Evolutionary conservation across 2,329 filamentous ascomycete species (phyloP), one percentile per base, ranked within the genome.

Genomic region (Anthostomella pinea): DNA sequence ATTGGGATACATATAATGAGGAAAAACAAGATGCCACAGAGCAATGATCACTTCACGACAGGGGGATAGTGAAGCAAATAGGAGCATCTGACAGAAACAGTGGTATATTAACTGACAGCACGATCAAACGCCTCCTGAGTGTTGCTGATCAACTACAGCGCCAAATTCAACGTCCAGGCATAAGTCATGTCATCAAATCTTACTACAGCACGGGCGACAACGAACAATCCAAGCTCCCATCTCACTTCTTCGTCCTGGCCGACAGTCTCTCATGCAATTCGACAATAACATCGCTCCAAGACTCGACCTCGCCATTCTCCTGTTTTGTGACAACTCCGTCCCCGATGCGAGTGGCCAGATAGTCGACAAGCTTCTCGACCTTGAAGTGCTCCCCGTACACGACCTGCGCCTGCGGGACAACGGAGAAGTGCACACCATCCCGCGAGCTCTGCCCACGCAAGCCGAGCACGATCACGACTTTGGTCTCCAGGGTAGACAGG

Each of bases 381-480:
- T 87, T 86, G 59, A 90, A 89, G 41, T 76, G 72, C 63, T 91
- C 85, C 0, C 87, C 87, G 57, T 93, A 93, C 2, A 88, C 68
- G 1, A 90, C 78, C 34, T 68, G 70, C 0, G 80, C 84, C 15
- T 65, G 66, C 1, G 73, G 69, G 5, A 63, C 64, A 16, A 85
- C 64, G 10, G 62, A 59, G 22, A 87, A 69, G 1, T 76, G 70
- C 8, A 83, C 63, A 3, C 72, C 70, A n/a, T 68, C 66, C 1
- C 64, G 63, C 1, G 63, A 64, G 31, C 62, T 66, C 8, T 62
- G 60, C 3, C 72, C 65, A 1, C 62, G 65, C 16, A 91, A 59
- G 11, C 71, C 69, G 38, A 91, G 68, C 0, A 59, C 63, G 1
- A 85, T 69, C 46, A 82, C 75, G 3, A 91, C 74, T 51, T 86